These are phyloP conservation scores for Aureobasidium subglaciale DNA, from an alignment of 2,329 filamentous ascomycete species.

Conservation along the genomic window DNA sequence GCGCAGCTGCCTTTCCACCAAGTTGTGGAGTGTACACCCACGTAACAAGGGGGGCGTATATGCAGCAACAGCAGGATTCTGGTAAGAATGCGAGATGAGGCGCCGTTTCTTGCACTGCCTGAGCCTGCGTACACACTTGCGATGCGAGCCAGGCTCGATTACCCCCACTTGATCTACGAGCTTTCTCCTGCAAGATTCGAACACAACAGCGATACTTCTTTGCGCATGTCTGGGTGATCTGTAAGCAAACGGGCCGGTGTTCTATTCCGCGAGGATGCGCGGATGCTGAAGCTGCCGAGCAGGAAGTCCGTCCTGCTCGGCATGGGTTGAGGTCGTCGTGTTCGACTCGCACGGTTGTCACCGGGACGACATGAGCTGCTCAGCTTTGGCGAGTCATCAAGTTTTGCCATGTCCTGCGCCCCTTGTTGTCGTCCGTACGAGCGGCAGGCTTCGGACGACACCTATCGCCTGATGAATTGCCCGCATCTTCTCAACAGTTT, in stretches of 20 bases:
- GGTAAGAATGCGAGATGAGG: neutral
- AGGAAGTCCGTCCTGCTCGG: neutral
- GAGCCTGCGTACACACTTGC: neutral
- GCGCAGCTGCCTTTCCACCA: neutral
- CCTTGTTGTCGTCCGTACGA: neutral
- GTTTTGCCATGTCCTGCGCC: neutral
- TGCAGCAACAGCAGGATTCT: neutral
- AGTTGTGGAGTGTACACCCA: neutral
- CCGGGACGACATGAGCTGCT: slow-evolving; percentile 1
- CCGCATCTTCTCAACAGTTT: slow-evolving; percentile 1
- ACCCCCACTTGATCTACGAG: neutral
- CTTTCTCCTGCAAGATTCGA: slow-evolving; percentile 2
- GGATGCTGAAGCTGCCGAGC: neutral
- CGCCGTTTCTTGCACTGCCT: neutral
- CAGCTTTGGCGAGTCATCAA: neutral
- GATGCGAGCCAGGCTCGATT: neutral
- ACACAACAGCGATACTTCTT: slow-evolving; percentile 8
- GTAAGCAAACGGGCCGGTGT: neutral
- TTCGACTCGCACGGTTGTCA: slow-evolving; percentile 1
- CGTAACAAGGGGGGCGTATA: neutral
- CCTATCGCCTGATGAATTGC: neutral
- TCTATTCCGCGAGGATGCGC: neutral
- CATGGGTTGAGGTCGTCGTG: neutral
- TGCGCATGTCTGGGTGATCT: neutral
- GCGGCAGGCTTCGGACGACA: neutral